A percentile compares a stretch with the other conserved stretches of the same genome.
phyloP scores from a whole-genome alignment of 345 rosid genomes.

The Pelargonium nanum region DNA sequence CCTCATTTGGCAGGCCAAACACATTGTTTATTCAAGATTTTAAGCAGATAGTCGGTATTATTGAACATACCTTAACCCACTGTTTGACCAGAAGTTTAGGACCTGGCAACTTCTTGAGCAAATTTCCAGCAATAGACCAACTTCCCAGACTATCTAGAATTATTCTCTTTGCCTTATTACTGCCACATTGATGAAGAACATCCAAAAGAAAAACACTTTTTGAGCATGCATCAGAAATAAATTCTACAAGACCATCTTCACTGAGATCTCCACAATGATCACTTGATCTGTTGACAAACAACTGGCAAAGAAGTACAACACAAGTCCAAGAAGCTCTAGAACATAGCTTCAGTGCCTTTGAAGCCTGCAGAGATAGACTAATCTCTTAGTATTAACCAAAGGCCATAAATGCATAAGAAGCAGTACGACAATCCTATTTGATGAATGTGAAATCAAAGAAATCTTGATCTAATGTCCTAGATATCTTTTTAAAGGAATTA shows the following conservation, averaged over 20 bases:
- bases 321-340: constrained; percentile 70
- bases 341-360: constrained; percentile 55
- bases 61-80: constrained; percentile 71
- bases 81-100: constrained; percentile 65
- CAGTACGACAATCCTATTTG: neutral
- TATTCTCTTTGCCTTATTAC: constrained; percentile 26
- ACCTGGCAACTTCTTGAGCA: constrained; percentile 39
- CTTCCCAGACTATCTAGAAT: constrained; percentile 39
- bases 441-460: neutral
- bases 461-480: neutral
- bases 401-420: neutral
- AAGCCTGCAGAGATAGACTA: constrained; percentile 39
- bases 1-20: neutral
- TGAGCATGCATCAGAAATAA: constrained; percentile 44
- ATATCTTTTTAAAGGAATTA: constrained; percentile 12
- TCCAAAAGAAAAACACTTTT: constrained; percentile 67
- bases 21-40: too few relatives aligned
- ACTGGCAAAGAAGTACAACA: constrained; percentile 39
- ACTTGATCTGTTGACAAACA: constrained; percentile 23
- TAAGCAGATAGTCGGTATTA: neutral
- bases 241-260: constrained; percentile 43
- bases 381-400: neutral
- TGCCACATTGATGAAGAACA: constrained; percentile 50
- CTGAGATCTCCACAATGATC: constrained; percentile 25
- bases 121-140: constrained; percentile 55